Percentiles rank a stretch among this genome's conserved stretches.
These are phyloP conservation scores for Fusarium papillatum DNA, from an alignment of 2,329 filamentous ascomycete species.

Conservation along the genomic window DNA sequence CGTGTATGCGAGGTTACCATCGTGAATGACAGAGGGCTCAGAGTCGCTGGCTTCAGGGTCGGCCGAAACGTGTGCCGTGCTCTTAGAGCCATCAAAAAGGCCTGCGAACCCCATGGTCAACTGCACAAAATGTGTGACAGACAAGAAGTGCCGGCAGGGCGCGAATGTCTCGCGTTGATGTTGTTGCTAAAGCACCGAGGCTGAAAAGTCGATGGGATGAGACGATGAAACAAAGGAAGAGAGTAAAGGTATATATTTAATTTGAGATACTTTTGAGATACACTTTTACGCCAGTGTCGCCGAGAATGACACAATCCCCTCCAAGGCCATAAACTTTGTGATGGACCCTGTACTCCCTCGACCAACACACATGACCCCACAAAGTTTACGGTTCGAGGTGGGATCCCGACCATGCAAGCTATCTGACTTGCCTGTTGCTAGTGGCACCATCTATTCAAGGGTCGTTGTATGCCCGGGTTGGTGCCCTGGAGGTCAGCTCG, in stretches of 20 bases:
- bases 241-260: constrained; percentile 16
- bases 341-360: background rate
- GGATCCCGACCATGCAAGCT: constrained; percentile 7
- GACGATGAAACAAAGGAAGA: background rate
- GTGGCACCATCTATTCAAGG: background rate
- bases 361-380: background rate
- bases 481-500: background rate
- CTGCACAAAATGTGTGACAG: background rate
- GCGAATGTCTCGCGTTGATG: constrained; percentile 3
- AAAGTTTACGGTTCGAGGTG: background rate
- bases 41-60: constrained; percentile 26
- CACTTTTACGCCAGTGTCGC: background rate
- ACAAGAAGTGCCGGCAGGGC: background rate
- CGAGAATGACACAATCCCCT: constrained; percentile 22
- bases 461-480: background rate
- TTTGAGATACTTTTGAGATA: background rate
- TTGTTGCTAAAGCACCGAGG: background rate
- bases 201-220: background rate
- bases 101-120: constrained; percentile 23
- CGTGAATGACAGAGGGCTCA: constrained; percentile 26
- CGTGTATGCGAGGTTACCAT: constrained; percentile 36
- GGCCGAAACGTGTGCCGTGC: background rate
- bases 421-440: background rate
- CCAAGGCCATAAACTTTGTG: background rate
- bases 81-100: constrained; percentile 22